phyloP scores from a whole-genome alignment of 2,329 filamentous ascomycete genomes.

The Colletotrichum sp. region DNA sequence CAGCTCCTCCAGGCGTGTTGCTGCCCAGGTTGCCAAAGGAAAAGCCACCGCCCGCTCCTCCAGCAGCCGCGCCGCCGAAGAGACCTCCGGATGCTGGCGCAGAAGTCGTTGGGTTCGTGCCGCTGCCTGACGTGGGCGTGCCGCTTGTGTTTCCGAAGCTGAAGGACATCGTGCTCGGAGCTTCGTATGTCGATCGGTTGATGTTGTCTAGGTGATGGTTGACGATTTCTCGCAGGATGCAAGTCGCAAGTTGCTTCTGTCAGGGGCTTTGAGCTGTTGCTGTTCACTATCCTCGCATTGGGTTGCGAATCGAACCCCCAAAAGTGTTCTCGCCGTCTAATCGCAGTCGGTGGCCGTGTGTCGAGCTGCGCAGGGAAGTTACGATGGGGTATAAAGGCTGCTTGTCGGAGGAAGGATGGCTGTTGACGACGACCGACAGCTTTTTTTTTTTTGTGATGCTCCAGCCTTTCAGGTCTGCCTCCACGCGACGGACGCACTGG shows the following conservation, averaged over 20 bases:
- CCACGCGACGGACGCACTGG: constrained; percentile 21
- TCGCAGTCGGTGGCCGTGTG: neutral
- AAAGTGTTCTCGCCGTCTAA: neutral
- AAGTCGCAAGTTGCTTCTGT: neutral
- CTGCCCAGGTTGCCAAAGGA: constrained; percentile 42
- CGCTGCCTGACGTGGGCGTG: constrained; percentile 22
- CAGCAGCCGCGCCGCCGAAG: constrained; percentile 39
- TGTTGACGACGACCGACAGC: constrained; percentile 11
- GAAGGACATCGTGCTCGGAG: constrained; percentile 40
- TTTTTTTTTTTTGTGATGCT: constrained; percentile 23
- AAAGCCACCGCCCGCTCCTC: constrained; percentile 38
- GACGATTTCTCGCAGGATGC: neutral
- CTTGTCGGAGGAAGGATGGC: neutral
- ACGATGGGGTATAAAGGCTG: neutral
- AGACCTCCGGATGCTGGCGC: constrained; percentile 43
- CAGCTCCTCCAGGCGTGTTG: constrained; percentile 4
- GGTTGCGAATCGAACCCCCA: neutral
- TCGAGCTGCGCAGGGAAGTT: neutral
- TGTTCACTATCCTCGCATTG: constrained; percentile 13
- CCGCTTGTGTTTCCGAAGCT: constrained; percentile 39
- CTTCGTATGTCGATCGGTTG: neutral
- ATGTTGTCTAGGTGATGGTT: neutral
- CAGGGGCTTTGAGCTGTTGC: neutral
- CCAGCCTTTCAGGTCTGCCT: constrained; percentile 16
- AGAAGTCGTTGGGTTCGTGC: constrained; percentile 32